These are phyloP conservation scores for Diaporthe sp. DNA, from an alignment of 2,329 filamentous ascomycete genomes.

Conservation along the genomic window DNA sequence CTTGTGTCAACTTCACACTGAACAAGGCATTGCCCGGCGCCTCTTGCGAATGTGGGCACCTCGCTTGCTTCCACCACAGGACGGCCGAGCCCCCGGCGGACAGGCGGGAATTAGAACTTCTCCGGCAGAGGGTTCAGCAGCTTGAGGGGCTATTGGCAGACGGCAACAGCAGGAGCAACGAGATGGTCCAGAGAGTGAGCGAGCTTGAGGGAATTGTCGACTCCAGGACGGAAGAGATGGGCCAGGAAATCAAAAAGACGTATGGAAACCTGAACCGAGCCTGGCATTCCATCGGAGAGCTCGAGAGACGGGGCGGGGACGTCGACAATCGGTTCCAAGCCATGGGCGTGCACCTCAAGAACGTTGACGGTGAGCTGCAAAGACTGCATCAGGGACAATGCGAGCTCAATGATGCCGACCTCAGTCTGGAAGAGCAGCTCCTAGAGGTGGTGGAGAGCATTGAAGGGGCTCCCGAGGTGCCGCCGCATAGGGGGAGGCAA, in stretches of 20 bases:
- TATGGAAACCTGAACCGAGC: constrained; percentile 65
- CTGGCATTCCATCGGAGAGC: constrained; percentile 62
- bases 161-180: constrained; percentile 44
- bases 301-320: constrained; percentile 51
- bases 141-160: constrained; percentile 31
- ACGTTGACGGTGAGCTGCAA: constrained; percentile 54
- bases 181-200: constrained; percentile 56
- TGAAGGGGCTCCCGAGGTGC: constrained; percentile 34
- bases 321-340: constrained; percentile 50
- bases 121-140: constrained; percentile 50
- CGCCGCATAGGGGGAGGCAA: constrained; percentile 40
- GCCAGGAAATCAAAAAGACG: constrained; percentile 62
- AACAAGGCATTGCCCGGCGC: constrained; percentile 65
- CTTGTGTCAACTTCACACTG: constrained; percentile 66
- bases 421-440: constrained; percentile 65
- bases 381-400: constrained; percentile 59
- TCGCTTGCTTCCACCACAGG: constrained; percentile 67
- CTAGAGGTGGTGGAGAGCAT: constrained; percentile 57
- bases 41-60: constrained; percentile 68
- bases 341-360: constrained; percentile 53
- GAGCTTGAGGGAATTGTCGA: constrained; percentile 66
- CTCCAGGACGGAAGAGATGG: constrained; percentile 60
- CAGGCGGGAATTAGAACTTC: constrained; percentile 58
- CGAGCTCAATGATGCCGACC: constrained; percentile 60
- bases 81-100: constrained; percentile 56